These are phyloP conservation scores for Sarocladiaceae sp. DNA, from an alignment of 2,329 filamentous ascomycete genomes.

Conservation along the genomic window DNA sequence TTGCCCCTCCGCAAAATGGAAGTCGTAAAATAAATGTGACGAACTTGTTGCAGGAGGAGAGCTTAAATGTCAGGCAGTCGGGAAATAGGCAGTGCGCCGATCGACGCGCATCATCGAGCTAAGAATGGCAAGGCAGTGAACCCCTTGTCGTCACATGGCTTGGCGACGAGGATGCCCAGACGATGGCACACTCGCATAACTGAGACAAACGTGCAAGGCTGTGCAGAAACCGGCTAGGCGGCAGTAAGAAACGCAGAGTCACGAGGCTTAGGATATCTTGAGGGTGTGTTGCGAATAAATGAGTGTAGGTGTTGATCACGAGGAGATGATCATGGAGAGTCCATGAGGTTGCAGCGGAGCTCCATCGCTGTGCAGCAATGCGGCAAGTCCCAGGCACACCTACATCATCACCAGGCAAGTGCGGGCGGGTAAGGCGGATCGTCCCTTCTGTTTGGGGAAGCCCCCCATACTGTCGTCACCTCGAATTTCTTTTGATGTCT, in stretches of 20 bases:
- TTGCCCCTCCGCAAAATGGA: not conserved
- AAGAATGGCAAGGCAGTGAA: not conserved
- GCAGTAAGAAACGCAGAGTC: slow-evolving; percentile 1
- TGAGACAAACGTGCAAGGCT: no score
- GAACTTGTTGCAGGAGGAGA: not conserved
- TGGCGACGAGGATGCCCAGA: not conserved
- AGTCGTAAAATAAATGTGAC: not conserved
- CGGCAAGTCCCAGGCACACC: not conserved
- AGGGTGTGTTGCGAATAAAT: slow-evolving; percentile 1
- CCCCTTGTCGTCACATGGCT: slow-evolving; percentile 9
- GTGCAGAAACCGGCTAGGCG: no score
- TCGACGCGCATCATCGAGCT: not conserved
- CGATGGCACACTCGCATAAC: not conserved
- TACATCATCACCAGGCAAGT: not conserved
- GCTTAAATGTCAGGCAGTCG: not conserved
- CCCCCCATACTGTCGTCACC: not conserved
- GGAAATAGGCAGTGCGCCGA: not conserved
- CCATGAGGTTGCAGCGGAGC: not conserved
- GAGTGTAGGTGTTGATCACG: not conserved
- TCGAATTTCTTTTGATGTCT: not conserved
- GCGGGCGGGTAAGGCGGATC: not conserved
- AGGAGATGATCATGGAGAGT: not conserved
- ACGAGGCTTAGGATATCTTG: not conserved
- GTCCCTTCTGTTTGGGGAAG: not conserved
- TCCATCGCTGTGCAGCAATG: no score